Base-by-base conservation (phyloP, 2,329 filamentous ascomycete species). In the Venturia effusa region DNA sequence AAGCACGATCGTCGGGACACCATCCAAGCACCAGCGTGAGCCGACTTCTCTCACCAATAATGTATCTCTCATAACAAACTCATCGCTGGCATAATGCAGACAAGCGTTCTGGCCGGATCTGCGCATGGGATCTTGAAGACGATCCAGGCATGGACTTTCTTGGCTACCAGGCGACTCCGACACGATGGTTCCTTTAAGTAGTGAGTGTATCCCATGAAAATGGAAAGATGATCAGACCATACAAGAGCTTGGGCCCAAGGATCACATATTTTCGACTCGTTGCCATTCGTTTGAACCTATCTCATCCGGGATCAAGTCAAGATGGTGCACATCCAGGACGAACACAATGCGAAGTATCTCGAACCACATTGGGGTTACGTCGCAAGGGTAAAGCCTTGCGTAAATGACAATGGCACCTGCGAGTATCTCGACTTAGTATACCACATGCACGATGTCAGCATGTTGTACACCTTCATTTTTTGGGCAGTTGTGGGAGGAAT, bases 381-480 rank as follows among this genome's bases (percentile, higher is more conserved):
- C 30, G n/a, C 17, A 3, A 8, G 60, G 22, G 60, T 62, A 8
- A 61, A 84, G 0, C 84, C 84, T 30, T 87, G 84, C 70, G 80
- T 77, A 30, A 85, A 79, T 66, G 84, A 86, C 70, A 69, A 74
- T 0, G 83, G 83, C 1, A 81, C 81, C 5, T 87, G 84, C 70
- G 78, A 73, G 41, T 87, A 87, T 69, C 75, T 85, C 34, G 81
- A 83, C 67, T 74, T 74, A 4, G 80, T 84, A 15, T 85, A 85
- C 67, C 74, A 74, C 62, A 77, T 76, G 66, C 83, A 85, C 69
- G 80, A 82, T 68, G 64, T 79, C 3, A 79, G 78, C 3, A 83
- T 85, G 78, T 72, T 81, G 2, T 84, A 84, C 70, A 80, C 76
- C 0, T 81, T 79, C 66, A 84, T 85, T 65, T 68, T 85, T 54